A percentile compares a stretch with the other conserved stretches of the same genome.
These are phyloP conservation scores for Raffaelea albimanens DNA, from an alignment of 2,329 filamentous ascomycete genomes.

Conservation along the genomic window DNA sequence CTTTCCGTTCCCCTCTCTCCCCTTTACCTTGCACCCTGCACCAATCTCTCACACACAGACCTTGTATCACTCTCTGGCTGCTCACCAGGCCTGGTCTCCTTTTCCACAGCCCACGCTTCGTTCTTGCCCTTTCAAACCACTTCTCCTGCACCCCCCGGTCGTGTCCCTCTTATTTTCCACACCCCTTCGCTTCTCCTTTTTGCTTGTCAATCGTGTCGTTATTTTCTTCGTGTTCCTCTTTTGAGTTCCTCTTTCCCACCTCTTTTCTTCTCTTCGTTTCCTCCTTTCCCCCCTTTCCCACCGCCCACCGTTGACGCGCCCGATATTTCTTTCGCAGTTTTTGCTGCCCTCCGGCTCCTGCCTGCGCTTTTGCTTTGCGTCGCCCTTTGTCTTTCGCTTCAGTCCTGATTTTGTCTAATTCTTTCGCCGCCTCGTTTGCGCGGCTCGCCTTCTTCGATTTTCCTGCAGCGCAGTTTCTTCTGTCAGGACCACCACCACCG, in stretches of 20 bases:
- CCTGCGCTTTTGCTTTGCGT: neutral
- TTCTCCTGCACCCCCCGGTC: neutral
- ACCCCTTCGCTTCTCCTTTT: neutral
- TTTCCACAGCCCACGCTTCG: conserved; percentile 24
- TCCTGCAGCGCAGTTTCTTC: neutral
- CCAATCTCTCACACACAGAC: conserved; percentile 26
- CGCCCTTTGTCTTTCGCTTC: conserved; percentile 1
- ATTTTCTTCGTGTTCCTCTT: neutral
- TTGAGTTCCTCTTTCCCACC: neutral
- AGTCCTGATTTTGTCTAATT: neutral
- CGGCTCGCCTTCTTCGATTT: neutral
- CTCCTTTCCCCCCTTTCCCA: conserved; percentile 9
- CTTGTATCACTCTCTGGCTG: conserved; percentile 25
- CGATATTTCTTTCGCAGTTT: neutral
- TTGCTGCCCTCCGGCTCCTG: no score
- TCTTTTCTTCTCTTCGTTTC: neutral
- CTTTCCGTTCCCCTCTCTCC: neutral
- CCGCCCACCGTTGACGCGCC: neutral
- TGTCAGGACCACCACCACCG: no score
- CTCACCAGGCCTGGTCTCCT: conserved; percentile 16
- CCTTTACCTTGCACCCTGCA: conserved; percentile 1
- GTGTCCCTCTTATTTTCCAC: conserved; percentile 2
- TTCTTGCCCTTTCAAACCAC: neutral
- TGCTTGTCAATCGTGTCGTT: neutral
- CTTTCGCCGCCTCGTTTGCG: no score